Percentiles rank a stretch among this genome's conserved stretches.
phyloP scores from a whole-genome alignment of 2,329 filamentous ascomycete genomes.

The Bipolaris victoriae region DNA sequence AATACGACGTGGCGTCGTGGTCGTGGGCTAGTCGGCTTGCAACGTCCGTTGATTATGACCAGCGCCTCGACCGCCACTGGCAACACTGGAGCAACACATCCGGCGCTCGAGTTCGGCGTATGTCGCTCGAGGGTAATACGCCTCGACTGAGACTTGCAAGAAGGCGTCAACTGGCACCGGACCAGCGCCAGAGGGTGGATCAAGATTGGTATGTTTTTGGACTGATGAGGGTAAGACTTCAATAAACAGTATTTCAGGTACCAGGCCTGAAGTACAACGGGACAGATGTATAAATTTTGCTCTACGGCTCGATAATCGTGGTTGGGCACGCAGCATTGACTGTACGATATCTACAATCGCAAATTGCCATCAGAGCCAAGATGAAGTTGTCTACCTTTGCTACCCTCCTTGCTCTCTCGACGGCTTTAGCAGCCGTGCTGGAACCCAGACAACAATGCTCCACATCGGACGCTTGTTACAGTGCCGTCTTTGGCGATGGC shows the following conservation, averaged over 20 bases:
- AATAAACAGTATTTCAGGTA: neutral
- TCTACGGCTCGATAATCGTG: neutral
- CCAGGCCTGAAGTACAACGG: neutral
- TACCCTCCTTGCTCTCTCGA: conserved; percentile 13
- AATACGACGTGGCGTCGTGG: conserved; percentile 4
- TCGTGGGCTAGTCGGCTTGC: neutral
- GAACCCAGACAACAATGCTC: conserved; percentile 29
- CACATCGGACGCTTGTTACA: conserved; percentile 31
- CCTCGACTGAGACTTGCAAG: conserved; percentile 7
- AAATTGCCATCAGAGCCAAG: conserved; percentile 15
- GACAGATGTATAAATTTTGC: conserved; percentile 9
- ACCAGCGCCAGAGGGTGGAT: neutral
- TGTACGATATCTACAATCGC: neutral
- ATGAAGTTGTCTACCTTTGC: conserved; percentile 33
- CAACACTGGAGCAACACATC: neutral
- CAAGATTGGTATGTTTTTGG: neutral
- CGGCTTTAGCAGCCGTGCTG: conserved; percentile 25
- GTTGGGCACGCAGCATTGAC: too few species aligned
- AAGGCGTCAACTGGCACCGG: conserved; percentile 12
- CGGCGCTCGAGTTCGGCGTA: neutral
- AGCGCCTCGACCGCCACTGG: conserved; percentile 1
- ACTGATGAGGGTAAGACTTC: neutral
- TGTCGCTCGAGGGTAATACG: neutral
- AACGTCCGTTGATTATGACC: neutral
- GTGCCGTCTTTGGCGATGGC: conserved; percentile 30